Percentiles rank a stretch among this genome's conserved stretches.
phyloP scores from a whole-genome alignment of 495 filamentous ascomycete species.

The Penicillium bialowiezense region DNA sequence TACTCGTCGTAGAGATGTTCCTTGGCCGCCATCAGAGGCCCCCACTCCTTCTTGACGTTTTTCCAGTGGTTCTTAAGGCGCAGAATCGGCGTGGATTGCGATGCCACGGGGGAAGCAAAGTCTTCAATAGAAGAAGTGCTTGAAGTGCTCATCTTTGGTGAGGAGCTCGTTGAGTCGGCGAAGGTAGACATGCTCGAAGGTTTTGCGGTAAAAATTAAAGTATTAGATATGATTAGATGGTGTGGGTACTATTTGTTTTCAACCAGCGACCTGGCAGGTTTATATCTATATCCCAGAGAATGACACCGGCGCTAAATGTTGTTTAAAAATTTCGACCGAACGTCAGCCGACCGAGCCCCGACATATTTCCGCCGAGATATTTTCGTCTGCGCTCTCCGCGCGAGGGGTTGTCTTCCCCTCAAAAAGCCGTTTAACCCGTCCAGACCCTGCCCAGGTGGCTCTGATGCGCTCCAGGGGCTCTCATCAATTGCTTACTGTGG shows the following conservation, averaged over 20 bases:
- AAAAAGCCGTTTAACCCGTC: background rate
- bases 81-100: background rate
- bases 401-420: background rate
- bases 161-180: background rate
- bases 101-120: background rate
- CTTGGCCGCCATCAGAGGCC: conserved; percentile 9
- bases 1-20: conserved; percentile 5
- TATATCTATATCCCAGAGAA: background rate
- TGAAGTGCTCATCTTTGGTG: background rate
- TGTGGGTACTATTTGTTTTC: background rate
- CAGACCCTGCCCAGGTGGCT: too few relatives aligned
- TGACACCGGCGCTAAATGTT: background rate
- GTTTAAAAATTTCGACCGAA: background rate
- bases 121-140: background rate
- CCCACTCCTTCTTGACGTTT: conserved; percentile 2
- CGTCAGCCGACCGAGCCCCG: background rate
- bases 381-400: background rate
- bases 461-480: too few relatives aligned
- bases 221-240: background rate
- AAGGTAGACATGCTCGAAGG: background rate
- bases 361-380: conserved; percentile 3
- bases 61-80: conserved; percentile 4
- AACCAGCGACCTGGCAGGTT: background rate
- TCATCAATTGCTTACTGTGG: too few relatives aligned
- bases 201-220: too few relatives aligned